Base-by-base conservation (phyloP, 2,329 filamentous ascomycete genomes). In the Colletotrichum sp. region DNA sequence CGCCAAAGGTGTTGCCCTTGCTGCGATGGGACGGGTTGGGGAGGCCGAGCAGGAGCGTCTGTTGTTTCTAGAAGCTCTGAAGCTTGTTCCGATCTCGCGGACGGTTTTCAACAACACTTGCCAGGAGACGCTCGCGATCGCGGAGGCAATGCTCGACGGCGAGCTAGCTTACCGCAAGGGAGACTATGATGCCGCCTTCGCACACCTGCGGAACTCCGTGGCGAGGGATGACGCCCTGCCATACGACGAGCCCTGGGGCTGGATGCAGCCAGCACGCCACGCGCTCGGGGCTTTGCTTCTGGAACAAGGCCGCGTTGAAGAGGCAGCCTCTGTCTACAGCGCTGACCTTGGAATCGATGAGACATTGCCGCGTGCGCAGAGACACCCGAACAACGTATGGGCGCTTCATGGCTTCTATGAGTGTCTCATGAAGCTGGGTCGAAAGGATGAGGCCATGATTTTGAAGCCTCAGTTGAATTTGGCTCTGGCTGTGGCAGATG, bases 211-310 rank as follows among this genome's bases (percentile, higher is more conserved):
- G 2, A 85, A 85, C 13, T 89, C 93, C 0, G 91, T 94, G 27
- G 80, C 84, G 2, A 86, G 90, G 4, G 92, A 94, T 77, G 93
- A 94, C 79, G 83, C 82, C 0, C 86, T 95, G 32, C 91, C 91
- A 0, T 95, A 94, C 76, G 92, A 93, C 65, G 94, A 96, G 81
- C 94, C 94, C 0, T 95, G 93, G 93, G 93, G 92, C 0, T 95
- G 94, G 93, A 95, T 95, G 93, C 92, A 94, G 80, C 94, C 94
- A 0, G 90, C 91, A 0, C 87, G 93, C 5, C 94, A 95, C 81
- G 93, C 93, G 0, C 93, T 93, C 66, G 93, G 92, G 2, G 94
- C 93, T 0, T 85, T 96, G 5, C 81, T 94, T 34, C 86, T 94
- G 15, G 94, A 95, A 80, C 93, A 94, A 79, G 91, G 89, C 0